Evolutionary conservation across 1,284 basidiomycete species (phyloP).

Genomic region (Rhizopogon parksii): DNA sequence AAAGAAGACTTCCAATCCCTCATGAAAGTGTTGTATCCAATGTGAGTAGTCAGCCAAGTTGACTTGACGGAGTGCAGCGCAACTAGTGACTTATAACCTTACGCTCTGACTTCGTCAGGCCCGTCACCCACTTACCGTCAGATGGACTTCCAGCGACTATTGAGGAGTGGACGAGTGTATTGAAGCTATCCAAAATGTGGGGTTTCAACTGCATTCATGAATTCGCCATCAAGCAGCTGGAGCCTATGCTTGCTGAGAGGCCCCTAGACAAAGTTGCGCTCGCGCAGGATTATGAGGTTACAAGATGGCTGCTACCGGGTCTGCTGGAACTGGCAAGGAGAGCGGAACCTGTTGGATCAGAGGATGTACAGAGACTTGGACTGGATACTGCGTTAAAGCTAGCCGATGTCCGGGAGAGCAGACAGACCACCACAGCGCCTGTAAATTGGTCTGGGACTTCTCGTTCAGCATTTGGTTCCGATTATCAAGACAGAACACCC

Average conservation of each 20-base stretch:
- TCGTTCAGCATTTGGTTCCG: background rate
- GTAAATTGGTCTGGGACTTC: background rate
- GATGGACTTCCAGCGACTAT: slow-evolving; percentile 1
- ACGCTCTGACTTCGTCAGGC: no score
- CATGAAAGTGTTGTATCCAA: slow-evolving; percentile 16
- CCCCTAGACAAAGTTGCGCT: slow-evolving; percentile 19
- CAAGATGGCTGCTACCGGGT: slow-evolving; percentile 15
- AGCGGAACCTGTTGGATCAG: slow-evolving; percentile 11
- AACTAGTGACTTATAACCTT: no score
- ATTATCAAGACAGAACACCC: background rate
- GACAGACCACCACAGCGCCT: background rate
- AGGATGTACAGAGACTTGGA: slow-evolving; percentile 14
- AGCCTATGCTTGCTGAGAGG: background rate
- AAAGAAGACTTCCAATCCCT: slow-evolving; percentile 18
- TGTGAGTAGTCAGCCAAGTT: slow-evolving; percentile 4
- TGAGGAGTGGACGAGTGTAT: slow-evolving; percentile 18
- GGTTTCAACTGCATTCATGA: slow-evolving; percentile 7
- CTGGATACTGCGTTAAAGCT: slow-evolving; percentile 16
- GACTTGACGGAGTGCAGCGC: background rate
- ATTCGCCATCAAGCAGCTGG: slow-evolving; percentile 8
- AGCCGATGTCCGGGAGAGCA: slow-evolving; percentile 18
- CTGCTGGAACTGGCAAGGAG: slow-evolving; percentile 18
- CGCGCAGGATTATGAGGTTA: slow-evolving; percentile 15
- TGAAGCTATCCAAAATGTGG: slow-evolving; percentile 21
- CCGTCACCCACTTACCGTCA: no score